Percentiles rank a stretch among this genome's conserved stretches.
These are phyloP conservation scores for Cutaneotrichosporon sp. DNA, from an alignment of 1,284 basidiomycete species.

Conservation along the genomic window DNA sequence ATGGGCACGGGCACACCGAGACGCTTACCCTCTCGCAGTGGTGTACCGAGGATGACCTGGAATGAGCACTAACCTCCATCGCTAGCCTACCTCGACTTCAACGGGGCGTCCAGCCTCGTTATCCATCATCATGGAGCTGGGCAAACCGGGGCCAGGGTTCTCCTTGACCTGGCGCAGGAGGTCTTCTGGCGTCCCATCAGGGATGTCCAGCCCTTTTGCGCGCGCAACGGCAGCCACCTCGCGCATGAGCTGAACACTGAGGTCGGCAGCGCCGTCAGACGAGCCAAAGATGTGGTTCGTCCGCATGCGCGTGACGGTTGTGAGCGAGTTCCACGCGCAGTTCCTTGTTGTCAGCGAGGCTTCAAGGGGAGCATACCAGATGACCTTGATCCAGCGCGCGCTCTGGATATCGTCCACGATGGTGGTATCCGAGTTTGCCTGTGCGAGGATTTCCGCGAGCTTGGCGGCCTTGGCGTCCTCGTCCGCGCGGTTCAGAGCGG, in stretches of 20 bases:
- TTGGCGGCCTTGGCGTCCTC: conserved; percentile 36
- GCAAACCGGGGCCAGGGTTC: conserved; percentile 36
- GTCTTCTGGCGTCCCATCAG: conserved; percentile 37
- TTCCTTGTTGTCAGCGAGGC: conserved; percentile 24
- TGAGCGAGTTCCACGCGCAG: conserved; percentile 44
- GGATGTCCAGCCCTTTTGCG: conserved; percentile 45
- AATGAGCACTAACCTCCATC: not conserved
- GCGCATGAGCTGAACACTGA: conserved; percentile 40
- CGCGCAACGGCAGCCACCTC: conserved; percentile 46
- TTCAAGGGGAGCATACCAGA: conserved; percentile 30
- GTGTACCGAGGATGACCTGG: conserved; percentile 45
- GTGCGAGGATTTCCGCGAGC: conserved; percentile 38
- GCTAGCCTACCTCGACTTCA: conserved; percentile 17
- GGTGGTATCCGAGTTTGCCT: conserved; percentile 44
- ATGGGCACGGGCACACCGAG: conserved; percentile 45
- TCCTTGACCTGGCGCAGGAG: conserved; percentile 42
- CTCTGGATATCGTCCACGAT: conserved; percentile 50
- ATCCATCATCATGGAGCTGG: conserved; percentile 46
- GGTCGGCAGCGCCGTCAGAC: conserved; percentile 32
- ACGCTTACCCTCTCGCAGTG: conserved; percentile 45
- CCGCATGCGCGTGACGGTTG: conserved; percentile 38
- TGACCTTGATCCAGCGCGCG: conserved; percentile 52
- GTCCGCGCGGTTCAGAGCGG: conserved; percentile 16
- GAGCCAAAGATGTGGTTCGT: conserved; percentile 43
- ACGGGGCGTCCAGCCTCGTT: conserved; percentile 40